Percentiles rank a stretch among this genome's conserved stretches.
phyloP scores from a whole-genome alignment of 1,139 yeast genomes.

The Nadsonia commutata region DNA sequence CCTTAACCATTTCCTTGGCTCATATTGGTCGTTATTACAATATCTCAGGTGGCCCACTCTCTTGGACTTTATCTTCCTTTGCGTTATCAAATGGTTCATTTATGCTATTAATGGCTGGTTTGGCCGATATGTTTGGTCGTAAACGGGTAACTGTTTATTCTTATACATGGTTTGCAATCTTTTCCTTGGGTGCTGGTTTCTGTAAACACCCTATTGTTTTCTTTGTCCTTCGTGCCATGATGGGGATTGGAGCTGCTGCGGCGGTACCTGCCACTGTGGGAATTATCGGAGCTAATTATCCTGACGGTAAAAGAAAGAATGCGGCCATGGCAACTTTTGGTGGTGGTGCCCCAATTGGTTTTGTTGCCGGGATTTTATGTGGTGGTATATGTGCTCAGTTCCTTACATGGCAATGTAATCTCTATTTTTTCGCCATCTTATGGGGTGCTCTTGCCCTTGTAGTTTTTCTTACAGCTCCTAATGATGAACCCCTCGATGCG shows the following conservation, averaged over 20 bases:
- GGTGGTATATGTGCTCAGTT: constrained; percentile 29
- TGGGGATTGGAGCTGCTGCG: constrained; percentile 29
- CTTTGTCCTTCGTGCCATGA: constrained; percentile 28
- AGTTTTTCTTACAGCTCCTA: constrained; percentile 24
- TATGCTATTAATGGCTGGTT: constrained; percentile 28
- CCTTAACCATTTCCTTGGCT: constrained; percentile 24
- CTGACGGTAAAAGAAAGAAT: constrained; percentile 26
- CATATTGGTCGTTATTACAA: constrained; percentile 22
- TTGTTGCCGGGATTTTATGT: constrained; percentile 26
- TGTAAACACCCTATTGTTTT: constrained; percentile 24
- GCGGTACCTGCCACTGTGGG: constrained; percentile 34
- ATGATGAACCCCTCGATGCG: constrained; percentile 7
- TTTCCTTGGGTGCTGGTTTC: constrained; percentile 28
- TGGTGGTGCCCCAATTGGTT: constrained; percentile 35
- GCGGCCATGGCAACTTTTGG: constrained; percentile 29
- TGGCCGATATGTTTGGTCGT: constrained; percentile 32
- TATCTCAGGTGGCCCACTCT: constrained; percentile 26
- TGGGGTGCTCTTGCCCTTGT: constrained; percentile 19
- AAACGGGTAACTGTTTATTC: constrained; percentile 24
- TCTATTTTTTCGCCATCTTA: constrained; percentile 27
- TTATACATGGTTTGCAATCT: constrained; percentile 21
- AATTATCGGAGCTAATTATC: constrained; percentile 27
- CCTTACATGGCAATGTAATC: constrained; percentile 28
- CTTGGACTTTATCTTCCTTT: constrained; percentile 30
- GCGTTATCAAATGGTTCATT: constrained; percentile 30